Conservation (phyloP, 2,329 filamentous ascomycete species). For the Remersonia thermophila region DNA sequence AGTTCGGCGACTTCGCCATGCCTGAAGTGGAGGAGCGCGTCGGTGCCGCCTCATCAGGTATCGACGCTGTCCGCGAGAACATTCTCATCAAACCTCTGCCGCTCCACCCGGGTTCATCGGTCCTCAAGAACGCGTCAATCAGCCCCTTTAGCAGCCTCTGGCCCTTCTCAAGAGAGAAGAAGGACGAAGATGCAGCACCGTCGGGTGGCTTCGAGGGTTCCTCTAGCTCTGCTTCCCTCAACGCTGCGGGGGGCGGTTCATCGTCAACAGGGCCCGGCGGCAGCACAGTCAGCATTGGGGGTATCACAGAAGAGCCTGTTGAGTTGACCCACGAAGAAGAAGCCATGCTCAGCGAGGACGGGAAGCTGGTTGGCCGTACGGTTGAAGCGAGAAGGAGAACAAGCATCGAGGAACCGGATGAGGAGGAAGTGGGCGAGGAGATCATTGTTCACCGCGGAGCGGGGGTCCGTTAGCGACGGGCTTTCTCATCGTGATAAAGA, state of each 20-base stretch:
- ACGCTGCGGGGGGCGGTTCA: slow-evolving; percentile 20
- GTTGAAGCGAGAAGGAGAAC: slow-evolving; percentile 42
- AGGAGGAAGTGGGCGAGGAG: slow-evolving; percentile 28
- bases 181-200: slow-evolving; percentile 22
- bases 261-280: slow-evolving; percentile 13
- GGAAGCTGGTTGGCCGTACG: slow-evolving; percentile 31
- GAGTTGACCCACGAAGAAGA: slow-evolving; percentile 13
- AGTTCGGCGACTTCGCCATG: slow-evolving; percentile 58
- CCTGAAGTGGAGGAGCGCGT: slow-evolving; percentile 34
- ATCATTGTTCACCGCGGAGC: slow-evolving; percentile 12
- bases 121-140: slow-evolving; percentile 17
- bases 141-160: slow-evolving; percentile 39
- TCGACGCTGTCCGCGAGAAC: slow-evolving; percentile 24
- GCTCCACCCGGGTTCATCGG: slow-evolving; percentile 30
- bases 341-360: slow-evolving; percentile 27
- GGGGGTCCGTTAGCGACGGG: slow-evolving; percentile 4
- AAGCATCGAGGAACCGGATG: slow-evolving; percentile 48
- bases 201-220: slow-evolving; percentile 17
- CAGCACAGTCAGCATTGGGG: not conserved
- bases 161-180: slow-evolving; percentile 39
- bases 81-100: slow-evolving; percentile 44
- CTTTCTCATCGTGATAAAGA: slow-evolving; percentile 16
- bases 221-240: slow-evolving; percentile 8
- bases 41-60: slow-evolving; percentile 9
- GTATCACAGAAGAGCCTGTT: slow-evolving; percentile 21